Evolutionary conservation across 1,284 basidiomycete genomes (phyloP).

Genomic region (Lignosus rhinocerotis): DNA sequence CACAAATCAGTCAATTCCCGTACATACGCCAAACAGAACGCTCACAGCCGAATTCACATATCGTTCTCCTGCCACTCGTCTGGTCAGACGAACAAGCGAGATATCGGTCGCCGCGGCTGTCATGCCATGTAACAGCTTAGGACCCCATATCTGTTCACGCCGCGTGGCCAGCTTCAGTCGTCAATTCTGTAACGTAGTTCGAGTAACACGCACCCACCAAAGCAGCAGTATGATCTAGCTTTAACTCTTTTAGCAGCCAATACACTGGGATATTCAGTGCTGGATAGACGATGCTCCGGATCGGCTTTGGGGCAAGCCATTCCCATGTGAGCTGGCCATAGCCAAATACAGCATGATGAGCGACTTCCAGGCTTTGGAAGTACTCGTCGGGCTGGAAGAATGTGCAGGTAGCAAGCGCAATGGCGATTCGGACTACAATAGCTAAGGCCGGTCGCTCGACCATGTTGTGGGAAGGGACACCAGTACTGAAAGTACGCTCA

Average conservation of each 20-base stretch:
- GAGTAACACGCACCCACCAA: constrained; percentile 47
- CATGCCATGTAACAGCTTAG: constrained; percentile 78
- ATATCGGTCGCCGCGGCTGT: constrained; percentile 85
- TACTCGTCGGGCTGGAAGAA: constrained; percentile 99
- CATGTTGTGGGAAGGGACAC: not conserved
- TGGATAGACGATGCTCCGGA: constrained; percentile 75
- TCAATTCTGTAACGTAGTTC: not conserved
- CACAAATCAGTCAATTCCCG: not conserved
- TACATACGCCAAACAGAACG: constrained; percentile 14
- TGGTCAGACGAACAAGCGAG: constrained; percentile 66
- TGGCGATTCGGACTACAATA: constrained; percentile 47
- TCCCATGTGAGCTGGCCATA: constrained; percentile 97
- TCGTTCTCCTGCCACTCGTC: constrained; percentile 55
- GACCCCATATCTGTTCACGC: constrained; percentile 60
- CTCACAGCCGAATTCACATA: constrained; percentile 69
- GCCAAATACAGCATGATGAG: constrained; percentile 86
- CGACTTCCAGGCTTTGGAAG: constrained; percentile 93
- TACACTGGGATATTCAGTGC: constrained; percentile 80
- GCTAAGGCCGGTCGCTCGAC: constrained; percentile 4
- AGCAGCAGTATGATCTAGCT: constrained; percentile 51
- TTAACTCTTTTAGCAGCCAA: constrained; percentile 59
- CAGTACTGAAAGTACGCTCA: not conserved
- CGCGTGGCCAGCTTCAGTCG: not conserved
- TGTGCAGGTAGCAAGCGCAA: constrained; percentile 76
- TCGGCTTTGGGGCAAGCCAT: constrained; percentile 75